phyloP scores from a whole-genome alignment of 306 rosid species.

The Vigna mungo region DNA sequence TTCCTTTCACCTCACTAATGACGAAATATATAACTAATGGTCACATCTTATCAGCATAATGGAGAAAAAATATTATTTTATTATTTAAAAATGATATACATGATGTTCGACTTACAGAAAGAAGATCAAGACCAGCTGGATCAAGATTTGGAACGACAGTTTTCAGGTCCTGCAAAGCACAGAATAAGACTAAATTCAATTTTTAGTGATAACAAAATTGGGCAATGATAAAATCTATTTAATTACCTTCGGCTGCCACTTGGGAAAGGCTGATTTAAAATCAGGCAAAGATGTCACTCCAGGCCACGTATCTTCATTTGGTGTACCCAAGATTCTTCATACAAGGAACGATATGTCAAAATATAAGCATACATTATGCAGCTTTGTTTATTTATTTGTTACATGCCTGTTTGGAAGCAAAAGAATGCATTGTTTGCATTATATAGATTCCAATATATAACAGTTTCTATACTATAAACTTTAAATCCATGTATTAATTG shows the following conservation, averaged over 20 bases:
- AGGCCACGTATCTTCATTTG: conserved; percentile 96
- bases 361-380: conserved; percentile 36
- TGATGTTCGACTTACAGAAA: conserved; percentile 70
- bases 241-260: conserved; percentile 83
- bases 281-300: conserved; percentile 97
- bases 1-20: conserved; percentile 16
- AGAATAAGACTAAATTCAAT: conserved; percentile 26
- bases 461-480: background rate
- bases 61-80: background rate
- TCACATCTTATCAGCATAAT: conserved; percentile 26
- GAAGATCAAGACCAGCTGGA: conserved; percentile 87
- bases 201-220: background rate
- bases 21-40: conserved; percentile 3
- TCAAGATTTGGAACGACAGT: conserved; percentile 85
- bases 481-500: conserved; percentile 9
- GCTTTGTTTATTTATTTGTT: conserved; percentile 37
- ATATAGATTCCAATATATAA: conserved; percentile 25
- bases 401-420: conserved; percentile 36
- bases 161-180: conserved; percentile 70
- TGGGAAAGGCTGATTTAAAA: conserved; percentile 92
- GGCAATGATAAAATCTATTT: conserved; percentile 19
- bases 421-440: conserved; percentile 26
- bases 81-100: conserved; percentile 13
- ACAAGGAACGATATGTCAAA: conserved; percentile 40
- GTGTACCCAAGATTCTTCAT: conserved; percentile 93